Evolutionary conservation across 2,329 filamentous ascomycete species (phyloP), one percentile per base, ranked within the genome.

Genomic region (Colletotrichum liaoningense): DNA sequence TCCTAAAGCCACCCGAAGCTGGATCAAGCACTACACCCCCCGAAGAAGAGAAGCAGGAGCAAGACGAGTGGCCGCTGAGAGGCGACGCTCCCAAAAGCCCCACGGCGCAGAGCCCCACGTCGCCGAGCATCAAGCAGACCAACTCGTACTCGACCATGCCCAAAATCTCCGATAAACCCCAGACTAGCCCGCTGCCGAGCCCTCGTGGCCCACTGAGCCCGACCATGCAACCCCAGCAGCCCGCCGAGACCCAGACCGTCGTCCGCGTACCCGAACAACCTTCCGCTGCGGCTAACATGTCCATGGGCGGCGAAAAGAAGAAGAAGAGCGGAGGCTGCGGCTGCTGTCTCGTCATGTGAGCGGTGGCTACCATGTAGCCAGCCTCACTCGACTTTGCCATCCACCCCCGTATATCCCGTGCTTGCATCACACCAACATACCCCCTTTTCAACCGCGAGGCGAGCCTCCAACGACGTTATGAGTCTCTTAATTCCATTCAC

Each of bases 131-230:
- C 28, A 80, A 82, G 22, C 80, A 80, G 64, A 87, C 84, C 67
- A 85, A 85, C 12, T 89, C 88, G 4, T 92, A 92, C 79, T 91
- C 90, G 52, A 91, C 90, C 19, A 92, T 92, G 86, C 90, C 90
- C 54, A 90, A 85, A 80, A 91, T 91, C 55, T 83, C 83, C 59
- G 87, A 88, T 63, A 83, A 81, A 71, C 84, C 85, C 3, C 74
- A 75, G 22, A 76, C 79, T 57, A 86, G 81, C 76, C 81, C 84
- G 16, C 65, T 88, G 24, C 80, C 84, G 1, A 89, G 86, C 75
- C 86, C 87, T 42, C 82, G 84, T 75, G 83, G 86, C 8, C 84
- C 88, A 8, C 35, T 75, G 77, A 24, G 78, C 77, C 67, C 69
- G 38, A 69, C 26, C 33, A 70, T 73, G 63, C 63, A 46, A 3